These are phyloP conservation scores for Umbelopsis vinacea DNA, from an alignment of 192 early-diverging fungal genomes.

Conservation along the genomic window DNA sequence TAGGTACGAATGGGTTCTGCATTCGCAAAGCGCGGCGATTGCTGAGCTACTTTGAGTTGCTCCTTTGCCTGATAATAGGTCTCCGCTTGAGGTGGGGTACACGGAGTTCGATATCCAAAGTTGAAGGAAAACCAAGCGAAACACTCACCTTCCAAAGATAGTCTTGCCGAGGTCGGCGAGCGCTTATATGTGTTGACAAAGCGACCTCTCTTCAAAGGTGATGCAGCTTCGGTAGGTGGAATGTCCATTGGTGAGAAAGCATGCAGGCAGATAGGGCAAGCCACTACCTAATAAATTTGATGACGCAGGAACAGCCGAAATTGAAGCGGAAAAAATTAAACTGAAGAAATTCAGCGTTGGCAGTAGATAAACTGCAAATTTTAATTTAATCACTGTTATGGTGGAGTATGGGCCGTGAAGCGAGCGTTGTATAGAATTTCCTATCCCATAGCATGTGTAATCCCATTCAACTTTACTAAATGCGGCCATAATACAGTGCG, in stretches of 20 bases:
- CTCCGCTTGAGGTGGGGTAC: neutral
- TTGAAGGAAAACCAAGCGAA: neutral
- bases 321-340: neutral
- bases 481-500: too few species aligned
- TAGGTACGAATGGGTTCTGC: neutral
- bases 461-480: too few species aligned
- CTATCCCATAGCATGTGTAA: too few species aligned
- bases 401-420: too few species aligned
- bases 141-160: conserved; percentile 17
- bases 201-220: conserved; percentile 21
- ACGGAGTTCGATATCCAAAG: conserved; percentile 5
- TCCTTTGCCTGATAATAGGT: neutral
- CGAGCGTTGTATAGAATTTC: too few species aligned
- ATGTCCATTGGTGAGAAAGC: conserved; percentile 18
- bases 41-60: neutral
- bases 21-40: neutral
- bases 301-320: conserved; percentile 7
- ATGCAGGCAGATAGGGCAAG: neutral
- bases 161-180: neutral
- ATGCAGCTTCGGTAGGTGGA: conserved; percentile 17
- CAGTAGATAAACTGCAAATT: too few species aligned
- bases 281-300: conserved; percentile 10
- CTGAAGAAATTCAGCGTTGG: too few species aligned
- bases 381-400: too few species aligned
- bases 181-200: conserved; percentile 16